phyloP scores from a whole-genome alignment of 768 basidiomycete species.

The Rhodotorula kratochvilovae region DNA sequence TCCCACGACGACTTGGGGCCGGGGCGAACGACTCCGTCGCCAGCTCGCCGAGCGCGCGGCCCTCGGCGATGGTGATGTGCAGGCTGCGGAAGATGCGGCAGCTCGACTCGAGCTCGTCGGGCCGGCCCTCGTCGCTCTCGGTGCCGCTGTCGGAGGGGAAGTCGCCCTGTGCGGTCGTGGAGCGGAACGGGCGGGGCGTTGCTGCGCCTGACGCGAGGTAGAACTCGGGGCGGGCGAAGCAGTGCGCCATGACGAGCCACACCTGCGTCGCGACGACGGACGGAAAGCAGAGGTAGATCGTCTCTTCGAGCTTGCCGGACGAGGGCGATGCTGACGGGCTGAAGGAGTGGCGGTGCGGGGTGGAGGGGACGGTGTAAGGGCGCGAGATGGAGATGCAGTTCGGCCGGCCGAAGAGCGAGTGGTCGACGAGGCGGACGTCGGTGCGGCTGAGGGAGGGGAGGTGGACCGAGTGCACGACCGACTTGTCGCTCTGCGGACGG shows the following conservation, averaged over 20 bases:
- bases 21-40: slow-evolving; percentile 44
- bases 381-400: slow-evolving; percentile 70
- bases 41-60: slow-evolving; percentile 63
- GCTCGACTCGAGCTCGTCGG: slow-evolving; percentile 29
- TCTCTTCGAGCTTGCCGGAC: slow-evolving; percentile 51
- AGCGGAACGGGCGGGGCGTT: not conserved
- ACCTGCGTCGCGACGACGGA: slow-evolving; percentile 62
- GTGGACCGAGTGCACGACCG: slow-evolving; percentile 29
- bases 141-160: slow-evolving; percentile 11
- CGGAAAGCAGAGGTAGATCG: slow-evolving; percentile 69
- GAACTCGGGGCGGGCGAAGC: slow-evolving; percentile 73
- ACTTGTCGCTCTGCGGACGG: slow-evolving; percentile 15
- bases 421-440: slow-evolving; percentile 71
- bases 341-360: slow-evolving; percentile 18
- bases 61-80: slow-evolving; percentile 67
- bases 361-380: slow-evolving; percentile 44
- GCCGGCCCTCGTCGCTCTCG: slow-evolving; percentile 52
- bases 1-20: slow-evolving; percentile 21
- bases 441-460: slow-evolving; percentile 53
- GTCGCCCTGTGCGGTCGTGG: not conserved
- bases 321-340: slow-evolving; percentile 14
- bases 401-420: slow-evolving; percentile 69
- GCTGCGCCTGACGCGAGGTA: slow-evolving; percentile 48
- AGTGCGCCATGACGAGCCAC: slow-evolving; percentile 74
- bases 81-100: slow-evolving; percentile 75